Percentiles rank a stretch among this genome's conserved stretches.
Evolutionary conservation across 805 yeast species (phyloP).

Genomic region (Kodamaea neixiangensis): DNA sequence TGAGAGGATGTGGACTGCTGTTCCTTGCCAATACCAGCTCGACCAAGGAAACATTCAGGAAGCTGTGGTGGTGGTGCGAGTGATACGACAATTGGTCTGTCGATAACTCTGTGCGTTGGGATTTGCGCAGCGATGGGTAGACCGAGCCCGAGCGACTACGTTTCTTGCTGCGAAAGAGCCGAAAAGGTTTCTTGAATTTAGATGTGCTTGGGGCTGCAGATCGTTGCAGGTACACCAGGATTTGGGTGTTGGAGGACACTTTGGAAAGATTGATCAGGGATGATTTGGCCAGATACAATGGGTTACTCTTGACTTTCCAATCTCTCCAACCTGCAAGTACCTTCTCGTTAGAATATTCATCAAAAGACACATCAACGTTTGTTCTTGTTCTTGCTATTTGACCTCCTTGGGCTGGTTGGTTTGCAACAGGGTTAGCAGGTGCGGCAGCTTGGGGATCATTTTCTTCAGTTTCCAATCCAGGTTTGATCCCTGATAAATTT

Average conservation of each 20-base stretch:
- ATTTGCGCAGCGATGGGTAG: constrained; percentile 2
- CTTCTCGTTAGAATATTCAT: constrained; percentile 13
- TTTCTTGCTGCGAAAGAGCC: constrained; percentile 3
- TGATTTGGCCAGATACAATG: constrained; percentile 44
- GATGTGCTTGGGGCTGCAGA: neutral
- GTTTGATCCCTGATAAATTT: constrained; percentile 54
- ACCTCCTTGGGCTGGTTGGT: neutral
- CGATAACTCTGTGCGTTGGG: constrained; percentile 1
- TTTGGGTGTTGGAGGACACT: neutral
- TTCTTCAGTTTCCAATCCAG: constrained; percentile 28
- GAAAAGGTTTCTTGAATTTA: constrained; percentile 14
- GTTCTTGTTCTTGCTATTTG: constrained; percentile 5
- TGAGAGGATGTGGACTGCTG: constrained; percentile 51
- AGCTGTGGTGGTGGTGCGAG: neutral
- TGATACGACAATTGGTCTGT: neutral
- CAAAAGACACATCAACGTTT: neutral
- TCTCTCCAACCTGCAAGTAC: constrained; percentile 88
- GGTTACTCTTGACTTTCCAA: constrained; percentile 79
- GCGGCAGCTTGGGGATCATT: neutral
- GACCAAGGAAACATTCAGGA: neutral
- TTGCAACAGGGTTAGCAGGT: neutral
- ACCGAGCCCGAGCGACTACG: constrained; percentile 6
- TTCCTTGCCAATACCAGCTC: constrained; percentile 6
- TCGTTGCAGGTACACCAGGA: neutral
- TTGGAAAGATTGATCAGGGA: neutral